Evolutionary conservation across 2,329 filamentous ascomycete genomes (phyloP), one percentile per base, ranked within the genome.

Genomic region (Hypomyces rosellus): DNA sequence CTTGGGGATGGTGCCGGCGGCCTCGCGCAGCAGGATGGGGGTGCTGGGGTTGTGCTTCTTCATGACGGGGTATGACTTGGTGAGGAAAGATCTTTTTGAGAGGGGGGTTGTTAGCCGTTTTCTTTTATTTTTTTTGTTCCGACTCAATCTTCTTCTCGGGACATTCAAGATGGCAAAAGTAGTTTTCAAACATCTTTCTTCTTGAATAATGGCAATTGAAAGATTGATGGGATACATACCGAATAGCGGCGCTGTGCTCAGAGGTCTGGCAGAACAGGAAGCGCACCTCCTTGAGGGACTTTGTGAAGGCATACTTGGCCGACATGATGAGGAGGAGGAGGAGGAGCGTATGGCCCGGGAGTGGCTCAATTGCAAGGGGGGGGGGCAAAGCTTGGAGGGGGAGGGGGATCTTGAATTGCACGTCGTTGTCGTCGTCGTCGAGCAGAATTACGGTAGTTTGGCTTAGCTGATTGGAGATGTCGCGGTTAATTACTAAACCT

Each of bases 1-100:
- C 70, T 83, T 86, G 57, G 93, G 92, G 67, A 87, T 75, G 49
- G 88, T 89, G 64, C 88, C 89, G 61, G 82, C 75, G 48, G 92
- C 93, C 77, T 97, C 93, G 66, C 93, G 88, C 65, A 99, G 84
- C 77, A 99, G 77, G 72, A 99, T 97, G 49, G 93, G 93, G 45
- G 81, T 91, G 71, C 88, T 77, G 51, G 93, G 93, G 76, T 99
- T 99, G 80, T 92, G 88, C 79, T 95, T 95, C 84, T 99, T 99
- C 92, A 99, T 97, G 54, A 88, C 93, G 43, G 93, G 93, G 72
- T 99, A 99, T 59, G 90, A 85, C 68, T 89, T 84, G 58, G 85
- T 86, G 59, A 99, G 79, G 74, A 99, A 99, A 30, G 87, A 85
- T 70, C 93, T 96, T 70, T 93, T 96, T 62, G 46, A 4, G 34